phyloP scores from a whole-genome alignment of 305 asterid genomes.

The Solanum aculeatissimum region DNA sequence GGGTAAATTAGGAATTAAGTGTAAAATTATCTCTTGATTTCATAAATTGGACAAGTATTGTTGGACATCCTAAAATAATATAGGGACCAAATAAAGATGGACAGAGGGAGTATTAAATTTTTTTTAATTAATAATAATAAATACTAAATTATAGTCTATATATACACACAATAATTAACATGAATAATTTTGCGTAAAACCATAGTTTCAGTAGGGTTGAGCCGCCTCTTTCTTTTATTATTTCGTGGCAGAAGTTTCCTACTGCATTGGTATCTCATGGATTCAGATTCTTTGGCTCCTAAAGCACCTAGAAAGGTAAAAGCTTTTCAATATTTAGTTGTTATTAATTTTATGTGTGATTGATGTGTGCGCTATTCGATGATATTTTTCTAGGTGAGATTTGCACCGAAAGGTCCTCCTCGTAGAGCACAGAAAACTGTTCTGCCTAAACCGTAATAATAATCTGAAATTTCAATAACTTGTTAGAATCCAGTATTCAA shows the following conservation, averaged over 20 bases:
- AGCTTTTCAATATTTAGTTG: background rate
- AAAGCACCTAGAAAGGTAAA: slow-evolving; percentile 20
- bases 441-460: slow-evolving; percentile 51
- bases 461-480: background rate
- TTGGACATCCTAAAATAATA: too few relatives aligned
- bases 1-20: too few relatives aligned
- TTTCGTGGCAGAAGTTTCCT: background rate
- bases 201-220: too few relatives aligned
- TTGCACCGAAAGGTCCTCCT: slow-evolving; percentile 73
- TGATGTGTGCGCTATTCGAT: background rate
- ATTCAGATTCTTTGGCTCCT: slow-evolving; percentile 19
- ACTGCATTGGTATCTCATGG: slow-evolving; percentile 24
- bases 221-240: background rate
- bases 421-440: slow-evolving; percentile 40
- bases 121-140: too few relatives aligned
- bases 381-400: slow-evolving; percentile 36
- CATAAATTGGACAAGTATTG: too few relatives aligned
- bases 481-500: background rate
- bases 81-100: too few relatives aligned
- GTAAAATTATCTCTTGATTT: too few relatives aligned
- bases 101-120: too few relatives aligned
- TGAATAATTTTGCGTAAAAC: too few relatives aligned
- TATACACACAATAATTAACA: too few relatives aligned
- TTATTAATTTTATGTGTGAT: background rate
- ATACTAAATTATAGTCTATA: too few relatives aligned